Evolutionary conservation across 495 filamentous ascomycete species (phyloP).

Genomic region (Letharia columbiana): DNA sequence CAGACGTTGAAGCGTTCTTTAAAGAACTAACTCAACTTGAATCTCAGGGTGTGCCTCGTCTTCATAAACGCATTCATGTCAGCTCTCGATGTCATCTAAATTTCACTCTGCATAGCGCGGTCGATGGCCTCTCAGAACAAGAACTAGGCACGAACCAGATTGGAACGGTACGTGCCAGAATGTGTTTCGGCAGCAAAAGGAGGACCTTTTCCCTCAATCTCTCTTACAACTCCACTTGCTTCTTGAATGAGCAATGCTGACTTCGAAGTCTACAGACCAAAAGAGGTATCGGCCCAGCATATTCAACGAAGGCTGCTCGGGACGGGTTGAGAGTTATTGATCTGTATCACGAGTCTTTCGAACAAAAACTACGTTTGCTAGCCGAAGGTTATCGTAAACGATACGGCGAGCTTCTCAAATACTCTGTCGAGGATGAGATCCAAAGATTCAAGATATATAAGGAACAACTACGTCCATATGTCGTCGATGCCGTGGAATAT

Average conservation of each 20-base stretch:
- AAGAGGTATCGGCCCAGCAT: slow-evolving; percentile 64
- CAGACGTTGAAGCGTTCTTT: slow-evolving; percentile 52
- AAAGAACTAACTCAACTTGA: slow-evolving; percentile 67
- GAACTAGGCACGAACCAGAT: not conserved
- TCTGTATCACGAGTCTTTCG: slow-evolving; percentile 67
- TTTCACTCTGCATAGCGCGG: slow-evolving; percentile 69
- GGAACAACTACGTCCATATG: slow-evolving; percentile 53
- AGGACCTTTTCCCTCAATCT: no score
- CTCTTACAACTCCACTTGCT: no score
- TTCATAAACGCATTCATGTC: slow-evolving; percentile 5
- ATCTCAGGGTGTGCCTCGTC: slow-evolving; percentile 45
- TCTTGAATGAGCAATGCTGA: slow-evolving; percentile 21
- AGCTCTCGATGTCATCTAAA: slow-evolving; percentile 6
- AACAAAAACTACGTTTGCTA: slow-evolving; percentile 60
- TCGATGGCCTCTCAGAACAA: slow-evolving; percentile 71
- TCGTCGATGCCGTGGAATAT: slow-evolving; percentile 60
- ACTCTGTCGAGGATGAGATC: slow-evolving; percentile 78
- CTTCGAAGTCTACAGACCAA: no score
- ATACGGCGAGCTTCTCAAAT: slow-evolving; percentile 64
- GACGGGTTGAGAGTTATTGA: slow-evolving; percentile 68
- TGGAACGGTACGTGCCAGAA: no score
- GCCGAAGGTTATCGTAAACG: slow-evolving; percentile 59
- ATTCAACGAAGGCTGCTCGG: slow-evolving; percentile 71
- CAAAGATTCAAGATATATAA: slow-evolving; percentile 59
- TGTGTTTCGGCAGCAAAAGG: no score